phyloP scores from a whole-genome alignment of 179 eudicot genomes.

The Carnegiea gigantea region DNA sequence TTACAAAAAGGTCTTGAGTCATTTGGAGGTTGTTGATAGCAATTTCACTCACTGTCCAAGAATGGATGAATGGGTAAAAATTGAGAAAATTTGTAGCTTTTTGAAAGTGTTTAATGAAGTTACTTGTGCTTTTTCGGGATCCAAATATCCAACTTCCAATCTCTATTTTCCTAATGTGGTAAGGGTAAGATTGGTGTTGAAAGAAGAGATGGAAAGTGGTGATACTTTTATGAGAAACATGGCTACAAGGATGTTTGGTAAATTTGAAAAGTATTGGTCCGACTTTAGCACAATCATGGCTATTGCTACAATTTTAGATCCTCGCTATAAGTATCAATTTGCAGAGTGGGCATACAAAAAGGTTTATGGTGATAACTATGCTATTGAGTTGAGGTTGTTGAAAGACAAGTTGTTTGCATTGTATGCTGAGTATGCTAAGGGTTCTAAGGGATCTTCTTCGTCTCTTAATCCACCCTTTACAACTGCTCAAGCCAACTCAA shows the following conservation, averaged over 20 bases:
- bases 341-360: neutral
- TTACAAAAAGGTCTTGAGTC: constrained; percentile 10
- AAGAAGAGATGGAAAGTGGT: neutral
- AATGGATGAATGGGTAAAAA: neutral
- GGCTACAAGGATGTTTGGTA: neutral
- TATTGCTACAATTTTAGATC: constrained; percentile 9
- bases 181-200: neutral
- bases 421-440: neutral
- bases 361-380: neutral
- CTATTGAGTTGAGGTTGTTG: neutral
- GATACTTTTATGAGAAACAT: neutral
- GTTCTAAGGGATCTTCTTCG: no score
- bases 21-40: constrained; percentile 1
- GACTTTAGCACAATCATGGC: neutral
- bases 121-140: neutral
- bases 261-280: constrained; percentile 4
- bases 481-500: no score
- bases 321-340: constrained; percentile 7
- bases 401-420: neutral
- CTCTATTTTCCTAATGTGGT: neutral
- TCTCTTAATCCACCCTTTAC: no score
- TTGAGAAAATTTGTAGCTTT: neutral
- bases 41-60: constrained; percentile 10
- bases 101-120: neutral
- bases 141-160: neutral